Conservation (phyloP, 495 filamentous ascomycete genomes). For the Aspergillus bridgeri region DNA sequence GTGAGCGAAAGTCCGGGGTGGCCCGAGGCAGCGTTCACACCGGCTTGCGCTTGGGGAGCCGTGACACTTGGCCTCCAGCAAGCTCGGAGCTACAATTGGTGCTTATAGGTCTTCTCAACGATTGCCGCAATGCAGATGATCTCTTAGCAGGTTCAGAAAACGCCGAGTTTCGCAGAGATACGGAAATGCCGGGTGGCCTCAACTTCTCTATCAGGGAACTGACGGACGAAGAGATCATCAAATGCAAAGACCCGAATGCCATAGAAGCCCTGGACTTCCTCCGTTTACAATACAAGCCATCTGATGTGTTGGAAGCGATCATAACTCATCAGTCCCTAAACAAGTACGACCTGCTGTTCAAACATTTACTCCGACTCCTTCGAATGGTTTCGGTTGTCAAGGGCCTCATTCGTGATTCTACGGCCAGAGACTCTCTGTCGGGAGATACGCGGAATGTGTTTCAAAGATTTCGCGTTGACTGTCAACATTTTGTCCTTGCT, state of each 20-base stretch:
- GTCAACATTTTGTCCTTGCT: constrained; percentile 70
- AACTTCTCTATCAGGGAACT: constrained; percentile 87
- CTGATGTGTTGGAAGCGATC: constrained; percentile 65
- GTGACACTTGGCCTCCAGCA: constrained; percentile 86
- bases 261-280: constrained; percentile 91
- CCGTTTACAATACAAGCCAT: constrained; percentile 78
- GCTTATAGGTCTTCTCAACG: constrained; percentile 80
- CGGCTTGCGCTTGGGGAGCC: constrained; percentile 72
- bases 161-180: constrained; percentile 27
- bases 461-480: constrained; percentile 67
- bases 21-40: constrained; percentile 67
- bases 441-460: constrained; percentile 42
- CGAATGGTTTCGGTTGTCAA: constrained; percentile 79
- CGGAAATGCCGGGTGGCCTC: constrained; percentile 72
- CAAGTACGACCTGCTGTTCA: constrained; percentile 83
- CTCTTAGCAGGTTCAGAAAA: constrained; percentile 18
- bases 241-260: constrained; percentile 71
- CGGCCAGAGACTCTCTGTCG: constrained; percentile 35
- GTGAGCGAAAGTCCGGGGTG: constrained; percentile 66
- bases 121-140: constrained; percentile 55
- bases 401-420: constrained; percentile 62
- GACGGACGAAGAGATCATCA: constrained; percentile 67
- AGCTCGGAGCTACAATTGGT: constrained; percentile 87
- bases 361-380: constrained; percentile 67
- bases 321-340: constrained; percentile 64